Base-by-base conservation (phyloP, 2,329 filamentous ascomycete species). In the Hymenoscyphus occultus region DNA sequence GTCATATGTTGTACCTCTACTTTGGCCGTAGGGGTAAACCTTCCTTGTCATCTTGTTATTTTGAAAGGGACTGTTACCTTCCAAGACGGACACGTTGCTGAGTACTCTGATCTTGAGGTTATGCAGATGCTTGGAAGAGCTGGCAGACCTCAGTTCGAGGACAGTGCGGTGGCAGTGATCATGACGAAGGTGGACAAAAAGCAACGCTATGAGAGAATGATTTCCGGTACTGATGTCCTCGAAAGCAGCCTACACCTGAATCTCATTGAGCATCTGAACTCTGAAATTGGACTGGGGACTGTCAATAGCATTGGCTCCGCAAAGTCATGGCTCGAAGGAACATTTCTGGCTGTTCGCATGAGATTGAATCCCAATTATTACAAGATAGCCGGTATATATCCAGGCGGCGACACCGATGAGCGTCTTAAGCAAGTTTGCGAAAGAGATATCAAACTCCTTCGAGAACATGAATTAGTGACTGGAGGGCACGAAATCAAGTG, bases 61-160 rank as follows among this genome's bases (percentile, higher is more conserved):
- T 84, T 96, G 63, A 96, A 96, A 75, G 90, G 91, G 28, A 96
- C 92, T 0, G 83, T 87, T 3, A 81, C 82, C 0, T 93, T 86
- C 76, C 84, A 86, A 64, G 83, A 86, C 64, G 81, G 83, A 13
- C 80, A 82, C 6, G 72, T 85, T 45, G 84, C 87, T 63, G 91
- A 95, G 74, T 93, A 92, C 70, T 87, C 90, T 0, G 91, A 95
- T 73, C 80, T 96, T 5, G 92, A 96, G 70, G 84, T 94, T 67
- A 94, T 94, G 89, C 92, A 96, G 72, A 96, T 96, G 92, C 84
- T 96, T 59, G 92, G 92, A 6, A 86, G 92, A 68, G 92, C 92
- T 60, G 92, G 92, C 1, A 83, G 92, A 22, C 92, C 92, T 5
- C 92, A 96, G 72, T 96, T 93, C 68, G 92, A 94, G 71, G 83